Base-by-base conservation (phyloP, 169 alveolate species). In the Babesia caballi region DNA sequence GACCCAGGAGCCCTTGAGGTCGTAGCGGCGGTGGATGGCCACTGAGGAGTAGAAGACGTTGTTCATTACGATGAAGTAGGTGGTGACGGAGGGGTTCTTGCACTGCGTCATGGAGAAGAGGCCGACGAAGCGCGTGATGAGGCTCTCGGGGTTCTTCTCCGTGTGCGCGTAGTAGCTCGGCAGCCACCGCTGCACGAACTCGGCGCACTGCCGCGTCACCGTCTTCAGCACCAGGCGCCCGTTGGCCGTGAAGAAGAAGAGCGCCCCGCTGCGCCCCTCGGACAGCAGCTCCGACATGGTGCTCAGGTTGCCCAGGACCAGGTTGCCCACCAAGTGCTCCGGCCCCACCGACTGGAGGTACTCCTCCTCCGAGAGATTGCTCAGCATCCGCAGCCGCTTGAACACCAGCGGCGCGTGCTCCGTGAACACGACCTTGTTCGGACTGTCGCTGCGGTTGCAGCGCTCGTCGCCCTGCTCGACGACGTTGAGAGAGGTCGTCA, bases 401-500 rank as follows among this genome's bases (percentile, higher is more conserved):
- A 97, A 97, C 19, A 96, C 98, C 84, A 93, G 88, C 17, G 99
- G 99, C 15, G 98, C 96, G 84, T 91, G 94, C 77, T 97, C 98
- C 52, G 89, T 91, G 85, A 96, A 97, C 9, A 63, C 38, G 7
- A 63, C 49, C 44, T 32, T 63, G 35, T 63, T 28, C 7, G 73
- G 60, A 32, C 46, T 33, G 27, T 36, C 66, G 14, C 14, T 30
- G 6, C 2, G n/a, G 46, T 25, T 33, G n/a, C 14, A 28, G 12
- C 11, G 32, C 27, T 27, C 41, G 9, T 32, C 41, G 15, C 23
- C 46, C 12, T 42, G 33, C 60, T 63, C 73, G 44, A 63, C 73
- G 17, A 47, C 6, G 35, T 63, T 63, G 19, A 63, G 60, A 19
- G 73, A 63, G 23, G 73, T 33, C 73, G 8, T 36, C 50, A 44